Percentiles rank a stretch among this genome's conserved stretches.
Evolutionary conservation across 2,329 filamentous ascomycete genomes (phyloP).

Genomic region (Hypoxylon sp.): DNA sequence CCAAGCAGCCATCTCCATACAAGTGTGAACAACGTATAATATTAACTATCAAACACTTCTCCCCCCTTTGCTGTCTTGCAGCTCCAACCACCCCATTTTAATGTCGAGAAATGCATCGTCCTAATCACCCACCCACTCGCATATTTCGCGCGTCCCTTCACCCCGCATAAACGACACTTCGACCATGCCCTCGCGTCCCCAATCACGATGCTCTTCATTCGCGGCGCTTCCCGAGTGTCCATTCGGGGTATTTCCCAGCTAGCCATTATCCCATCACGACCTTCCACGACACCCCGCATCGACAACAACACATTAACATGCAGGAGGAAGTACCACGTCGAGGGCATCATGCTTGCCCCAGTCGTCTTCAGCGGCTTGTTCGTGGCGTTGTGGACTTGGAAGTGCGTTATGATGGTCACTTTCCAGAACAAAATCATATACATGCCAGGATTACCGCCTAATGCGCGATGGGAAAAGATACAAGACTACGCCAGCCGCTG

Average conservation of each 20-base stretch:
- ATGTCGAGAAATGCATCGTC: conserved; percentile 40
- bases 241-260: conserved; percentile 33
- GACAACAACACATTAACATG: conserved; percentile 41
- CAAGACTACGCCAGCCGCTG: conserved; percentile 73
- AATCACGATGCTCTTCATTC: conserved; percentile 45
- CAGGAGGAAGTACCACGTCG: conserved; percentile 55
- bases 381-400: conserved; percentile 74
- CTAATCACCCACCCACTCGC: conserved; percentile 38
- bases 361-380: conserved; percentile 76
- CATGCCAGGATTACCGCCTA: conserved; percentile 82
- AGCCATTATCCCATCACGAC: conserved; percentile 40
- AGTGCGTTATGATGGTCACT: conserved; percentile 80
- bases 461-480: conserved; percentile 77
- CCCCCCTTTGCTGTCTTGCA: conserved; percentile 21
- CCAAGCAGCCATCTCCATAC: conserved; percentile 9
- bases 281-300: conserved; percentile 44
- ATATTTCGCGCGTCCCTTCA: conserved; percentile 38
- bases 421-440: conserved; percentile 89
- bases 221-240: conserved; percentile 35
- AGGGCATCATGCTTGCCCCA: conserved; percentile 73
- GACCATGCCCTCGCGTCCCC: conserved; percentile 42
- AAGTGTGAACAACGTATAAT: conserved; percentile 16
- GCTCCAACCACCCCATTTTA: conserved; percentile 28
- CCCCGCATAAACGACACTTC: conserved; percentile 40
- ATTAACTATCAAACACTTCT: conserved; percentile 11